Evolutionary conservation across 257 asterid species (phyloP), one percentile per base, ranked within the genome.

Genomic region (Oldenlandia corymbosa): DNA sequence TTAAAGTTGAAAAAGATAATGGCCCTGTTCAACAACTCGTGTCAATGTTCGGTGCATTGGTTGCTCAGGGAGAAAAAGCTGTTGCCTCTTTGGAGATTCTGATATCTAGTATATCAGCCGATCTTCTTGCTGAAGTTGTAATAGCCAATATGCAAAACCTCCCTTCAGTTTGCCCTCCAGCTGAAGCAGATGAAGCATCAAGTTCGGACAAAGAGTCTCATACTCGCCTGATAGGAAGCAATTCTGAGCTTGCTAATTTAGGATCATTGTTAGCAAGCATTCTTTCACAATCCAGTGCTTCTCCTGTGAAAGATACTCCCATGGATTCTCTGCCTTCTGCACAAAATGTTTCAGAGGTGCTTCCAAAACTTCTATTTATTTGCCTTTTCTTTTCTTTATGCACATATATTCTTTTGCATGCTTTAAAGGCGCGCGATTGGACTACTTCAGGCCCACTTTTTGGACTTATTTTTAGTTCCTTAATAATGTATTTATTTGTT

Each of bases 31-130:
- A 83, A 82, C 99, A 86, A 80, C 96, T 90, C 76, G 95, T 93
- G 69, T 91, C 95, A 47, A 90, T 93, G 99, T 93, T 93, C 80
- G 85, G 90, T 65, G 84, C 80, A 45, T 77, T 90, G 77, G 96
- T 83, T 80, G 99, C 94, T 68, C 97, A 87, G 88, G 99, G 99
- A 71, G 99, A 90, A 75, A 87, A 84, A 73, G 95, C 95, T 0
- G 85, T 72, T 68, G 81, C 85, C 52, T 79, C 91, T 23, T 73
- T 90, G 73, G 99, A 90, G 79, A 90, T 93, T 79, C 90, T 93
- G 77, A 90, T 90, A 67, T 77, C 99, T 42, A 93, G 95, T 82
- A 87, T 93, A 78, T 93, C 99, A 73, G 90, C 94, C 61, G 99
- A 93, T 73, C 79, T 93, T 76, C 82, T 93, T 74, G 93, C 99